phyloP scores from a whole-genome alignment of 176 grass and related monocot species.

The Dendrocalamus sinicus region DNA sequence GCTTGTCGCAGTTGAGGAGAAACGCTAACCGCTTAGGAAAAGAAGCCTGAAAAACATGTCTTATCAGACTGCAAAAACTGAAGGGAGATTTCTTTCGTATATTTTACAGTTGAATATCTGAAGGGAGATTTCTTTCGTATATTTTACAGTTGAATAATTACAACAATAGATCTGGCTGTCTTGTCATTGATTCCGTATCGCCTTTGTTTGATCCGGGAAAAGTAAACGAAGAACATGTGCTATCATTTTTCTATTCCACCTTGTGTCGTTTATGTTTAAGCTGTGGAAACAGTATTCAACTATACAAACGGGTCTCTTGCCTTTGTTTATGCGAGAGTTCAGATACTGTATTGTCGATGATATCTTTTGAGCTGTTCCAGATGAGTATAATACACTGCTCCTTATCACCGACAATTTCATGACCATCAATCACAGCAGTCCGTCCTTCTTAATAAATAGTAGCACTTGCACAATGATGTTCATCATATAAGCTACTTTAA shows the following conservation, averaged over 20 bases:
- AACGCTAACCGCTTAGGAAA: slow-evolving; percentile 10
- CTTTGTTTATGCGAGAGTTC: slow-evolving; percentile 14
- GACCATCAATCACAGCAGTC: slow-evolving; percentile 24
- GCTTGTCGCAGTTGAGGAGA: slow-evolving; percentile 33
- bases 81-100: slow-evolving; percentile 21
- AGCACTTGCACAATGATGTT: neutral
- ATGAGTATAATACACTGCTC: slow-evolving; percentile 27
- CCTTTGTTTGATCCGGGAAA: slow-evolving; percentile 50
- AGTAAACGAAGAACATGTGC: slow-evolving; percentile 57
- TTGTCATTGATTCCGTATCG: slow-evolving; percentile 42
- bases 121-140: slow-evolving; percentile 21
- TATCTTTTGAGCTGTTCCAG: slow-evolving; percentile 51
- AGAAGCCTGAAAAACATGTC: slow-evolving; percentile 40
- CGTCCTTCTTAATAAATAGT: neutral
- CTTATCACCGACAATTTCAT: slow-evolving; percentile 52
- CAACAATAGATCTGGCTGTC: slow-evolving; percentile 45
- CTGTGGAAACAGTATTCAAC: slow-evolving; percentile 32
- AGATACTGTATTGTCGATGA: slow-evolving; percentile 23
- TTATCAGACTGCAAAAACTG: slow-evolving; percentile 16
- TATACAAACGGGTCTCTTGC: neutral
- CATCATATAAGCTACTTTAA: neutral
- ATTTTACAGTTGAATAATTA: slow-evolving; percentile 32
- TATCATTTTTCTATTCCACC: slow-evolving; percentile 45
- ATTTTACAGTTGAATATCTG: slow-evolving; percentile 8
- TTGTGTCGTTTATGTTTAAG: slow-evolving; percentile 14